A percentile compares a stretch with the other conserved stretches of the same genome.
phyloP scores from a whole-genome alignment of 208 protist genomes.

The Strigomonas galati region DNA sequence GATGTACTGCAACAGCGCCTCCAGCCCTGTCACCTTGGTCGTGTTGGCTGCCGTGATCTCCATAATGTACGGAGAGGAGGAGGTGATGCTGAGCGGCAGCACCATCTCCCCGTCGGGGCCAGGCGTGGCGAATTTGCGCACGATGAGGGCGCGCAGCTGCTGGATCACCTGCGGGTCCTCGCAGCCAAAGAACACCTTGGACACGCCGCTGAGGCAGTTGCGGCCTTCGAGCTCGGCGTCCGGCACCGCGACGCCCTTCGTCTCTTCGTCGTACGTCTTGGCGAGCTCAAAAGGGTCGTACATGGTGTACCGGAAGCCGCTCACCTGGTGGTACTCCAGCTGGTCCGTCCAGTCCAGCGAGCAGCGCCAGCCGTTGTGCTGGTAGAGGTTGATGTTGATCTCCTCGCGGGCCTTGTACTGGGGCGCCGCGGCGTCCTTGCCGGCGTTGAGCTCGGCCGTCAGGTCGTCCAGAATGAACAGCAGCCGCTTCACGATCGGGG shows the following conservation, averaged over 20 bases:
- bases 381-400: slow-evolving; percentile 45
- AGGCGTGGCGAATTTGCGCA: not conserved
- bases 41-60: slow-evolving; percentile 17
- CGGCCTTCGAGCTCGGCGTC: not conserved
- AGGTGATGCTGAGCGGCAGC: slow-evolving; percentile 7
- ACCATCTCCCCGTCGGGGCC: not conserved
- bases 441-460: no score
- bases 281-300: slow-evolving; percentile 17
- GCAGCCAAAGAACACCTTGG: slow-evolving; percentile 23
- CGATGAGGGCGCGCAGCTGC: slow-evolving; percentile 8
- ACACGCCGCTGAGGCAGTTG: slow-evolving; percentile 21
- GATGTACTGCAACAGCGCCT: slow-evolving; percentile 6
- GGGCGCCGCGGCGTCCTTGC: not conserved
- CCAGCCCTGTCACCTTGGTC: slow-evolving; percentile 18
- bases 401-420: slow-evolving; percentile 13
- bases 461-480: slow-evolving; percentile 6
- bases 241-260: not conserved
- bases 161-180: slow-evolving; percentile 19
- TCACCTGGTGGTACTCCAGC: slow-evolving; percentile 22
- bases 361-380: slow-evolving; percentile 41
- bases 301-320: slow-evolving; percentile 30
- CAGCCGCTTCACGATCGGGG: slow-evolving; percentile 13
- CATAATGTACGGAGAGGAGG: slow-evolving; percentile 17
- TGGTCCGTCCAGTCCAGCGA: slow-evolving; percentile 23
- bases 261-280: slow-evolving; percentile 13